Evolutionary conservation across 306 rosid genomes (phyloP), one percentile per base, ranked within the genome.

Genomic region (Ormosia semicastrata): DNA sequence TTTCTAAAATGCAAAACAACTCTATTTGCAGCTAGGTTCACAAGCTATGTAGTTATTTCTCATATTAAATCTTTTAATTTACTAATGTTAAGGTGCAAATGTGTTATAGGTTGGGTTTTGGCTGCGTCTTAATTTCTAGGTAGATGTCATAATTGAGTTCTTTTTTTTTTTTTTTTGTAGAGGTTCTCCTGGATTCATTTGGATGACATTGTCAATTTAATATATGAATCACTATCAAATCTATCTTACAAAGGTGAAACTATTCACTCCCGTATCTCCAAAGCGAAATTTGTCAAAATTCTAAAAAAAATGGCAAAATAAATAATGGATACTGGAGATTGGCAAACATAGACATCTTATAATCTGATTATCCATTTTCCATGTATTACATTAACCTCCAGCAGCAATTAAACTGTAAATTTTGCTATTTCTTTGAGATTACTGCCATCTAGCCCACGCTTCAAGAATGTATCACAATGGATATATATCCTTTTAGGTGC

Each of bases 171-270:
- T 30, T 30, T 50, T 54, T 39, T 1, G 3, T 52, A 73, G 84
- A 95, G 99, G 98, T 93, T 93, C 87, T 95, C 99, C 17, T 95
- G 98, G 99, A 95, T 95, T 93, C 99, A 93, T 85, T 81, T 92
- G 86, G 99, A 95, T 57, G 98, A 95, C 91, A 89, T 95, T 77
- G 98, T 93, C 85, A 86, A 84, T 88, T 88, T 95, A 67, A 86
- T 95, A 73, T 95, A 93, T 29, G 98, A 95, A 89, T 94, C 98
- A 60, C 92, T 95, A 12, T 66, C 73, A 79, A 95, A 92, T 92
- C 97, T 97, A 69, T 92, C 97, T 29, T 95, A 95, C 78, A 71
- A 92, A 78, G 98, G 99, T 95, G 65, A 84, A 83, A 83, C 29
- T 39, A 11, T 66, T 66, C 85, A 62, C n/a, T 77, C 24, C 33